Conservation (phyloP, 306 rosid genomes). For the Corylus americana region DNA sequence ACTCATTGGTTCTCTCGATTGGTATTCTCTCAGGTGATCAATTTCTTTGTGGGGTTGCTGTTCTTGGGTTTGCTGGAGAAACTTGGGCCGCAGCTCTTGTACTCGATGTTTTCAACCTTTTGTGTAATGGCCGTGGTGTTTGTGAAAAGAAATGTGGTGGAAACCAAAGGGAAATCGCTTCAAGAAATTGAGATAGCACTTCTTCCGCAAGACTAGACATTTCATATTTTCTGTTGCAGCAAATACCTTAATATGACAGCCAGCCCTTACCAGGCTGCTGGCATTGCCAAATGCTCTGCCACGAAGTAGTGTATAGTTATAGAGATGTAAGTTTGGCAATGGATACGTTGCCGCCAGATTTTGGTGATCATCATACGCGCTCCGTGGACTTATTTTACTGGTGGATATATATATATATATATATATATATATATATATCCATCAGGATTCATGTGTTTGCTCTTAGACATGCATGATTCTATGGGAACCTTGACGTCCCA, state of each 20-base stretch:
- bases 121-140: constrained; percentile 80
- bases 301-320: not conserved
- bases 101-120: constrained; percentile 70
- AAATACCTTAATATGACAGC: not conserved
- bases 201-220: constrained; percentile 71
- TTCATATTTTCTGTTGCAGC: not conserved
- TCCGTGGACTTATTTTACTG: not conserved
- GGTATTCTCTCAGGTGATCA: constrained; percentile 64
- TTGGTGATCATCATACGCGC: not conserved
- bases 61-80: constrained; percentile 82
- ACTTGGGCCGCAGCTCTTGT: constrained; percentile 74
- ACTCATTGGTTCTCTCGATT: constrained; percentile 8
- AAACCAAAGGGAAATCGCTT: constrained; percentile 96
- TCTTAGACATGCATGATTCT: not conserved
- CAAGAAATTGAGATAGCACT: constrained; percentile 98
- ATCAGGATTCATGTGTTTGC: not conserved
- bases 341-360: not conserved
- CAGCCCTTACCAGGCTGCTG: too few species aligned
- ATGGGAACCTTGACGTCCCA: not conserved
- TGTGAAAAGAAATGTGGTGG: constrained; percentile 83
- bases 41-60: constrained; percentile 91
- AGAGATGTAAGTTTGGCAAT: not conserved
- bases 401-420: not conserved
- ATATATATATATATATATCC: not conserved
- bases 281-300: too few species aligned